These are phyloP conservation scores for Coffea canephora DNA, from an alignment of 257 asterid genomes.

Conservation along the genomic window DNA sequence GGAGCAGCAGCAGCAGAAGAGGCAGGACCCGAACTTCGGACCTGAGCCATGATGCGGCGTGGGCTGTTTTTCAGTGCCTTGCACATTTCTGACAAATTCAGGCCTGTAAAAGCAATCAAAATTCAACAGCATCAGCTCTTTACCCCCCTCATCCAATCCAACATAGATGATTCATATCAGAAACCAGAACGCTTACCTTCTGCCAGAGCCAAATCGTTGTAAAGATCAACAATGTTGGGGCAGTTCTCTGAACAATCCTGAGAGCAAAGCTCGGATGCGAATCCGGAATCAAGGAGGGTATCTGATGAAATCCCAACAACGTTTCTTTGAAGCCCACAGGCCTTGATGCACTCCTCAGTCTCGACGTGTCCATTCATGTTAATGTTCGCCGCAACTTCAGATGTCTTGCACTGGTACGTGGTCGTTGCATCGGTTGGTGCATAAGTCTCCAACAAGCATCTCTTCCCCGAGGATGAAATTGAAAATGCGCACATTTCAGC, in stretches of 20 bases:
- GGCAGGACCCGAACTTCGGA: conserved; percentile 45
- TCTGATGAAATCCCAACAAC: conserved; percentile 39
- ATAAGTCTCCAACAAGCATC: conserved; percentile 38
- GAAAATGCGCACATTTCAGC: conserved; percentile 34
- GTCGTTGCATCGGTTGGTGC: conserved; percentile 15
- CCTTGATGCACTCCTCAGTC: conserved; percentile 29
- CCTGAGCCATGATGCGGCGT: conserved; percentile 40
- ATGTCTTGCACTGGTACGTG: conserved; percentile 31
- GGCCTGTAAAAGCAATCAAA: conserved; percentile 25
- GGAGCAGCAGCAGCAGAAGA: conserved; percentile 5
- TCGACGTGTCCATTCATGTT: conserved; percentile 22
- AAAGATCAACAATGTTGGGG: conserved; percentile 43
- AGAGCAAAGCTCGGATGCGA: conserved; percentile 27
- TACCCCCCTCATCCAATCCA: neutral
- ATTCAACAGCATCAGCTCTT: neutral
- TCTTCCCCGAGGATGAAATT: conserved; percentile 26
- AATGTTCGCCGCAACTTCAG: conserved; percentile 17
- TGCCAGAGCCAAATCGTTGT: conserved; percentile 36
- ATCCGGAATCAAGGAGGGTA: conserved; percentile 22
- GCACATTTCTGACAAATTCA: conserved; percentile 39
- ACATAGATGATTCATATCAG: neutral
- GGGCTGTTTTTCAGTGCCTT: conserved; percentile 21
- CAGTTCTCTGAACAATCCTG: conserved; percentile 30
- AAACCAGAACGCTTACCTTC: conserved; percentile 26
- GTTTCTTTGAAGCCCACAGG: conserved; percentile 34